Conservation (phyloP, 176 grass and related monocot species). For the Otatea glauca region DNA sequence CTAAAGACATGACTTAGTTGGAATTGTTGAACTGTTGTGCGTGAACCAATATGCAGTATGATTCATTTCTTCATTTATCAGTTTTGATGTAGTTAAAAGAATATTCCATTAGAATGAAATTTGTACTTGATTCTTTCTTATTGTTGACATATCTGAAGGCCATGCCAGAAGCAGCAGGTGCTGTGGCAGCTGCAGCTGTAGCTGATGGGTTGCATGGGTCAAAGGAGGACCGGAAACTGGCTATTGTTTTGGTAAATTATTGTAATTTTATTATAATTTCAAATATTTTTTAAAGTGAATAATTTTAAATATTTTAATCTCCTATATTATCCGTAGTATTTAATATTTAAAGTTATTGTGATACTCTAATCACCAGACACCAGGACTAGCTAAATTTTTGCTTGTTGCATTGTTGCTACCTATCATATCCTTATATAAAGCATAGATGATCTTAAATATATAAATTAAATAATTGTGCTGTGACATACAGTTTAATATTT, state of each 20-base stretch:
- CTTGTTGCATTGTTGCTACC: constrained; percentile 17
- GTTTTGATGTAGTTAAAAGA: constrained; percentile 19
- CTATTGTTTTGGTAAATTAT: constrained; percentile 84
- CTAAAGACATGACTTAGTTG: background rate
- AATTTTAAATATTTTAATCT: constrained; percentile 11
- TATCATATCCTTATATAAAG: background rate
- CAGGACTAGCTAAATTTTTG: constrained; percentile 30
- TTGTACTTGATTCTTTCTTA: constrained; percentile 46
- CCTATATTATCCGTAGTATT: background rate
- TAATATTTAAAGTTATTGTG: background rate
- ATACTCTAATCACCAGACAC: constrained; percentile 12
- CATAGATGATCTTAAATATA: constrained; percentile 6
- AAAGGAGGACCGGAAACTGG: constrained; percentile 85
- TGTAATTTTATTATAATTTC: background rate
- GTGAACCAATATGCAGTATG: background rate
- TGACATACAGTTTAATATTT: background rate
- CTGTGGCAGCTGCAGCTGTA: constrained; percentile 95
- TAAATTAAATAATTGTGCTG: constrained; percentile 10
- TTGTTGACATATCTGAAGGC: constrained; percentile 57
- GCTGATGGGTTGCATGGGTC: constrained; percentile 90
- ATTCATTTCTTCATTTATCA: constrained; percentile 15
- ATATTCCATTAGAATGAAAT: constrained; percentile 25
- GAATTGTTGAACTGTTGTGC: constrained; percentile 24
- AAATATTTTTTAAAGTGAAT: background rate
- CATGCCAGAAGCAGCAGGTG: constrained; percentile 97